Evolutionary conservation across 176 grass and related monocot genomes (phyloP), one percentile per base, ranked within the genome.

Genomic region (Carex scoparia): DNA sequence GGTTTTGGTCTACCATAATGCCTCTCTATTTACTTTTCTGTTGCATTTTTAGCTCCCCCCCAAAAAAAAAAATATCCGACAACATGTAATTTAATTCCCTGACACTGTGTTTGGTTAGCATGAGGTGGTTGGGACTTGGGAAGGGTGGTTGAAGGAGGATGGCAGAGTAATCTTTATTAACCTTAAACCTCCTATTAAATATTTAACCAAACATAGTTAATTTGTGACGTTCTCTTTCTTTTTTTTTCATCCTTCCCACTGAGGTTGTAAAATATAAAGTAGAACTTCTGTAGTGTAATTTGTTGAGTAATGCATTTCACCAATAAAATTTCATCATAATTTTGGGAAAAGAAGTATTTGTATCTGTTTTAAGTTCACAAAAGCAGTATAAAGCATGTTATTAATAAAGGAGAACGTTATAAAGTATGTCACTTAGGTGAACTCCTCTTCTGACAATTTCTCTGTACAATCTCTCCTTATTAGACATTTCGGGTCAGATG

Each of bases 401-500:
- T 4, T 76, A 7, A 31, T 76, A 63, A 54, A 54, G 19, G 33
- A 69, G 35, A 69, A 16, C 15, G 46, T 3, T 76, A 12, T 30
- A 54, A 54, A 56, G 73, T 28, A 77, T 77, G 27, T 57, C 27
- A 55, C 48, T 56, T 15, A 70, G 4, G 46, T 76, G 48, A 51
- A 28, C 44, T 44, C 15, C 12, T 58, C 30, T 57, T 16, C 74
- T 63, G 69, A 63, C 56, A 80, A 28, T 71, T 68, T 59, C 53
- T 69, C 2, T 87, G 77, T 88, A 7, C 15, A 91, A 70, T 84
- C 10, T 79, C 77, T 37, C 11, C 49, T 81, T 89, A 23, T 51
- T 84, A 94, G 96, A 98, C 53, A 87, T 94, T 28, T 16, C 86
- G 63, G 59, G 79, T 31, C 89, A 84, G 57, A 63, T 94, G 27